phyloP scores from a whole-genome alignment of 2,329 filamentous ascomycete genomes.

The Colletotrichum agaves region DNA sequence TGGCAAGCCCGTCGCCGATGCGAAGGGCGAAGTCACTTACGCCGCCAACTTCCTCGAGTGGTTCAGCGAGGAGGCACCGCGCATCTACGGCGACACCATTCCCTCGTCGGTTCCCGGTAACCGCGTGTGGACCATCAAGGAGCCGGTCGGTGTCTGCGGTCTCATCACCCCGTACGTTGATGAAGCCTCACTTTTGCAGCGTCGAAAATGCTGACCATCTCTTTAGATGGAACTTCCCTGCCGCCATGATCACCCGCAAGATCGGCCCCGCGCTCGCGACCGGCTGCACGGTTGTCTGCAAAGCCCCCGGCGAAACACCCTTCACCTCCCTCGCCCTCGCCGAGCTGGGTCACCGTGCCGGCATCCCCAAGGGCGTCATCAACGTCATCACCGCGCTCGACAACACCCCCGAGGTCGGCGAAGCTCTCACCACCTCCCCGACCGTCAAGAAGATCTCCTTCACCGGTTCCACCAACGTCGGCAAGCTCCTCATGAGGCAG shows the following conservation, averaged over 20 bases:
- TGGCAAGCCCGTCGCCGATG: constrained; percentile 83
- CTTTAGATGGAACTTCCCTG: constrained; percentile 82
- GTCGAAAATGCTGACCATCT: not conserved
- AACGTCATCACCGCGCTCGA: constrained; percentile 85
- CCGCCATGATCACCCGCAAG: constrained; percentile 79
- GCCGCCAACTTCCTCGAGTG: constrained; percentile 82
- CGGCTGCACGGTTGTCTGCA: constrained; percentile 94
- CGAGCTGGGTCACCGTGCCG: constrained; percentile 86
- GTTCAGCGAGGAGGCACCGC: constrained; percentile 83
- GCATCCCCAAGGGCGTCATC: constrained; percentile 89
- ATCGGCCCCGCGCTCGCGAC: constrained; percentile 83
- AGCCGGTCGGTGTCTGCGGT: constrained; percentile 86
- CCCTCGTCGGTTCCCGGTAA: constrained; percentile 76
- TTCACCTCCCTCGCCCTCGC: constrained; percentile 90
- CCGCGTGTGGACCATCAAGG: constrained; percentile 80
- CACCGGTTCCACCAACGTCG: constrained; percentile 80
- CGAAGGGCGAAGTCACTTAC: constrained; percentile 77
- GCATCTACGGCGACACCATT: constrained; percentile 80
- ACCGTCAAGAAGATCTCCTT: constrained; percentile 92
- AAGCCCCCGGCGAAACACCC: constrained; percentile 91
- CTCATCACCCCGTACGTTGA: constrained; percentile 75
- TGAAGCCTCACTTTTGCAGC: not conserved
- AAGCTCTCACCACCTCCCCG: constrained; percentile 79
- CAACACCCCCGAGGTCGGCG: constrained; percentile 84
- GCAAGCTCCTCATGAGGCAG: constrained; percentile 88